Percentiles rank a stretch among this genome's conserved stretches.
These are phyloP conservation scores for Dimocarpus longan DNA, from an alignment of 345 rosid genomes.

Conservation along the genomic window DNA sequence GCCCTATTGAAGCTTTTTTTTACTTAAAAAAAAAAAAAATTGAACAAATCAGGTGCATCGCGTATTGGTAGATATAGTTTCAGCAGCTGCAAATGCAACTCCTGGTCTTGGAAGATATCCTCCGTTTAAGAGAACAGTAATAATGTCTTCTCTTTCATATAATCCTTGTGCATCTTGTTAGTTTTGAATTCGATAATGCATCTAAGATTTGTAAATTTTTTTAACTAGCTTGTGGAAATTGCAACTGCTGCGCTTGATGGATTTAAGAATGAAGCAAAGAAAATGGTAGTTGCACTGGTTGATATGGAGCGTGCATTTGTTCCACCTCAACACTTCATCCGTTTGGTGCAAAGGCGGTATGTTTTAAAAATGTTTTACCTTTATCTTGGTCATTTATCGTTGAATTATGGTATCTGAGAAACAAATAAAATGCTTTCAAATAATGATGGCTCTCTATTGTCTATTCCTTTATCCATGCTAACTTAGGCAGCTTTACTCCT, in stretches of 20 bases:
- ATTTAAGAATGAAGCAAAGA: constrained; percentile 89
- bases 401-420: background rate
- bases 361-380: background rate
- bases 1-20: constrained; percentile 18
- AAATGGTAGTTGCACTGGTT: constrained; percentile 96
- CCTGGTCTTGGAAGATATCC: constrained; percentile 99
- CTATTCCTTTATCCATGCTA: background rate
- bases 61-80: constrained; percentile 85
- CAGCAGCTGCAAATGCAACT: constrained; percentile 89
- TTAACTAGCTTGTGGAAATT: constrained; percentile 79
- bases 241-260: constrained; percentile 92
- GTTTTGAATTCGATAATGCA: background rate
- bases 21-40: constrained; percentile 5
- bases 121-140: constrained; percentile 95
- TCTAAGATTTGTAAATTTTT: constrained; percentile 10
- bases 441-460: background rate
- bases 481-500: background rate
- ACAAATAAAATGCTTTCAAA: background rate
- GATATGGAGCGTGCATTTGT: constrained; percentile 99
- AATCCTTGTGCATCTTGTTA: background rate
- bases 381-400: background rate
- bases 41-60: constrained; percentile 73
- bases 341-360: constrained; percentile 95
- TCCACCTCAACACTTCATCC: constrained; percentile 99
- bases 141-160: constrained; percentile 9